Base-by-base conservation (phyloP, 2,329 filamentous ascomycete genomes). In the Sporothrix mexicana region DNA sequence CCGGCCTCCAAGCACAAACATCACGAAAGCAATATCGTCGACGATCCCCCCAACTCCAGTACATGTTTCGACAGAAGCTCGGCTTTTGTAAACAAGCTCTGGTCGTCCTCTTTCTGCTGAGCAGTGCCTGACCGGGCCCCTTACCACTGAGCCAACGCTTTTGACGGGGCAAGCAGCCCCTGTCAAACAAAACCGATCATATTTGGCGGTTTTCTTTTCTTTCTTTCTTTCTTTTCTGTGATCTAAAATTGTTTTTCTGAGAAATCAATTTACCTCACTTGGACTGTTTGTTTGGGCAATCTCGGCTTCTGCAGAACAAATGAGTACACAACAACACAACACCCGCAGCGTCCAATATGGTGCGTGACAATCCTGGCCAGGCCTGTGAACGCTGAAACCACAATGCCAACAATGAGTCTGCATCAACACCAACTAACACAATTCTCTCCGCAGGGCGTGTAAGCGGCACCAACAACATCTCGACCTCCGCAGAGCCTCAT, bases 91-190 rank as follows among this genome's bases (percentile, higher is more conserved):
- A 25, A 43, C 53, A 59, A 49, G 53, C 20, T 43, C 17, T 61
- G 36, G 41, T 49, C 53, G 30, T 61, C 43, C 53, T 61, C 68
- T 61, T 70, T 15, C 36, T 59, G 68, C 41, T 43, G 53, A 20
- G 36, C 53, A 12, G 41, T 13, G 13, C 41, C 53, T 13, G 12
- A 8, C 23, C 41, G 36, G 13, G 13, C n/a, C 12, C 25, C 45
- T 23, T 17, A 23, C 17, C 30, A 53, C 59, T 64, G 69, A 62
- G 15, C 20, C 41, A 20, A 64, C 69, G 23, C 57, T 62, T 25
- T 62, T 2, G 57, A 64, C 69, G 57, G 69, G 69, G 69, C 69
- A 10, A 41, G 69, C 57, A 53, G 57, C 69, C 69, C 69, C 69
- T 57, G 57, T 64, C 57, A n/a, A n/a, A 8, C 20, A 51, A n/a